These are phyloP conservation scores for Kodamaea sp. DNA, from an alignment of 1,139 yeast genomes.

Conservation along the genomic window DNA sequence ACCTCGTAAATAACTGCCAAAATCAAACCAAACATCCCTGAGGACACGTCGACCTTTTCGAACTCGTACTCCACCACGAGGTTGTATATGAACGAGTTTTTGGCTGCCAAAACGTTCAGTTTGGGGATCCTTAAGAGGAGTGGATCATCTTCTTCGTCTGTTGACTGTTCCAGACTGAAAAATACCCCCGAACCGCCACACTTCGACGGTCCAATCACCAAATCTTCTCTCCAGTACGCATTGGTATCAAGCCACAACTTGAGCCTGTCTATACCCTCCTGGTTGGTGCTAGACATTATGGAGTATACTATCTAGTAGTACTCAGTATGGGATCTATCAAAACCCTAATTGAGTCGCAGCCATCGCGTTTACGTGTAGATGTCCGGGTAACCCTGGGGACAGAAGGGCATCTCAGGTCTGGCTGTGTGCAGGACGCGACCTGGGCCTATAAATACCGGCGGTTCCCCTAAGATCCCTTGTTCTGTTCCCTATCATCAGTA, in stretches of 20 bases:
- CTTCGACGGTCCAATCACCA: constrained; percentile 49
- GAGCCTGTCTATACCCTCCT: constrained; percentile 1
- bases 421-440: constrained; percentile 7
- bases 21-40: constrained; percentile 59
- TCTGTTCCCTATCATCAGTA: constrained; percentile 19
- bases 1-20: constrained; percentile 74
- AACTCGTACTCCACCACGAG: constrained; percentile 56
- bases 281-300: constrained; percentile 6
- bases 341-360: no score
- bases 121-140: constrained; percentile 53
- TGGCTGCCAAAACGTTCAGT: constrained; percentile 52
- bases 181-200: constrained; percentile 79
- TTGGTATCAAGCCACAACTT: constrained; percentile 50
- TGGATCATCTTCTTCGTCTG: constrained; percentile 22
- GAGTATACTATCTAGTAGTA: neutral
- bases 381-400: constrained; percentile 14
- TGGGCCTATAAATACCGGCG: constrained; percentile 14
- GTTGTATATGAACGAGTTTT: constrained; percentile 67
- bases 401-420: neutral
- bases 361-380: no score
- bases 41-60: constrained; percentile 31
- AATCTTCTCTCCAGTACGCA: constrained; percentile 49
- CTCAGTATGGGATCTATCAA: no score
- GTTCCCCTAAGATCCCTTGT: constrained; percentile 15
- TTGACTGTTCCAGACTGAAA: constrained; percentile 30